Conservation (phyloP, 2,329 filamentous ascomycete species). For the Aureobasidium sp. region DNA sequence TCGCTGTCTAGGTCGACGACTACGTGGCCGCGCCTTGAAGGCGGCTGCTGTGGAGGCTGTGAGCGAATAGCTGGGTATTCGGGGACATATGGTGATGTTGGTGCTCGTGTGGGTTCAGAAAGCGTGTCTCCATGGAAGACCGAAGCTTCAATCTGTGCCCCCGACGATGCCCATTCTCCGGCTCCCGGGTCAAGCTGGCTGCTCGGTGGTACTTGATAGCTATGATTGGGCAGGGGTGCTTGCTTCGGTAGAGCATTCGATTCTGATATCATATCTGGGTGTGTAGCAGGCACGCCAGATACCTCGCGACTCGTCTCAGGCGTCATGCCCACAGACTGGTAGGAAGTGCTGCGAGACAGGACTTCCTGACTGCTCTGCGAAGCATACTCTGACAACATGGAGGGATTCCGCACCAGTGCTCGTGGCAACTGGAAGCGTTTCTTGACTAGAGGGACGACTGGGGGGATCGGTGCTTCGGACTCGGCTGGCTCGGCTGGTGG, state of each 20-base stretch:
- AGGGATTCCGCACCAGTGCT: background rate
- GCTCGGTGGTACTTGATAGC: background rate
- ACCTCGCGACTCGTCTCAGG: background rate
- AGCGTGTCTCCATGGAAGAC: background rate
- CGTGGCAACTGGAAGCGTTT: constrained; percentile 2
- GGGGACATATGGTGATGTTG: no score
- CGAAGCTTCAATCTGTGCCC: no score
- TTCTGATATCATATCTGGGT: no score
- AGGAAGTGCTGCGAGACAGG: background rate
- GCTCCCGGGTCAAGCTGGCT: background rate
- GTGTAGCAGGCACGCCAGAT: background rate
- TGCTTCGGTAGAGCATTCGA: background rate
- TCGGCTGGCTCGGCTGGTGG: background rate
- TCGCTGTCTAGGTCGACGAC: background rate
- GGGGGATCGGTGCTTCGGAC: background rate
- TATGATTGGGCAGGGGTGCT: no score
- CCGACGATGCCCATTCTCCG: background rate
- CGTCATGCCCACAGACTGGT: background rate
- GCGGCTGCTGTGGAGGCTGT: no score
- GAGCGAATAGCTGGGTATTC: no score
- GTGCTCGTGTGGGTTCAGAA: background rate
- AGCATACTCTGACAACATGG: background rate
- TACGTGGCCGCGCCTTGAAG: background rate
- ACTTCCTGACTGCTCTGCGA: background rate
- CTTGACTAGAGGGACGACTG: background rate